phyloP scores from a whole-genome alignment of 345 rosid genomes.

The Physaria fendleri region DNA sequence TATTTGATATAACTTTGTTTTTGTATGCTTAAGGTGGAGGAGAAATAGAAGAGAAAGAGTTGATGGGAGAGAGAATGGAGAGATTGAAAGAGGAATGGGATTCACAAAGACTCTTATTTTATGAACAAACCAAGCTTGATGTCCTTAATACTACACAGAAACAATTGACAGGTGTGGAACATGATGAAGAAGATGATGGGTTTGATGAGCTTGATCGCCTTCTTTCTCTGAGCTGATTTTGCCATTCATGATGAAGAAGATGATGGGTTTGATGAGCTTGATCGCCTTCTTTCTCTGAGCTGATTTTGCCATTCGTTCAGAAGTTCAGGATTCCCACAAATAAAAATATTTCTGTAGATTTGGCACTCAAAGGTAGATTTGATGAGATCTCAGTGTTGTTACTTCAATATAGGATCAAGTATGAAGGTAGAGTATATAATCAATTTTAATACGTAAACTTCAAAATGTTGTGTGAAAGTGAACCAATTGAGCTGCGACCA shows the following conservation, averaged over 20 bases:
- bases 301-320: not conserved
- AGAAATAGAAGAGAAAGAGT: constrained; percentile 35
- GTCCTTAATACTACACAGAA: constrained; percentile 1
- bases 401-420: constrained; percentile 21
- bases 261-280: constrained; percentile 40
- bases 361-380: not conserved
- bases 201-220: constrained; percentile 42
- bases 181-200: constrained; percentile 22
- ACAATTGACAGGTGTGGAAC: not conserved
- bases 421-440: constrained; percentile 6
- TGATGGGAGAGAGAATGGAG: constrained; percentile 39
- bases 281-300: constrained; percentile 29
- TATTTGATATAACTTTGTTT: constrained; percentile 10
- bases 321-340: not conserved
- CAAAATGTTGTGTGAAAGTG: not conserved
- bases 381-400: not conserved
- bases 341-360: not conserved
- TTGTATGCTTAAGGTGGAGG: constrained; percentile 40
- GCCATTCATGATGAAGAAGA: no score
- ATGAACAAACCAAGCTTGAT: constrained; percentile 42
- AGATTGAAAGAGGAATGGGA: constrained; percentile 52
- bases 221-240: constrained; percentile 14
- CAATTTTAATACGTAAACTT: constrained; percentile 26
- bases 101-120: constrained; percentile 37
- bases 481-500: constrained; percentile 18